Conservation (phyloP, 1,284 basidiomycete genomes). For the Pascua sp. region DNA sequence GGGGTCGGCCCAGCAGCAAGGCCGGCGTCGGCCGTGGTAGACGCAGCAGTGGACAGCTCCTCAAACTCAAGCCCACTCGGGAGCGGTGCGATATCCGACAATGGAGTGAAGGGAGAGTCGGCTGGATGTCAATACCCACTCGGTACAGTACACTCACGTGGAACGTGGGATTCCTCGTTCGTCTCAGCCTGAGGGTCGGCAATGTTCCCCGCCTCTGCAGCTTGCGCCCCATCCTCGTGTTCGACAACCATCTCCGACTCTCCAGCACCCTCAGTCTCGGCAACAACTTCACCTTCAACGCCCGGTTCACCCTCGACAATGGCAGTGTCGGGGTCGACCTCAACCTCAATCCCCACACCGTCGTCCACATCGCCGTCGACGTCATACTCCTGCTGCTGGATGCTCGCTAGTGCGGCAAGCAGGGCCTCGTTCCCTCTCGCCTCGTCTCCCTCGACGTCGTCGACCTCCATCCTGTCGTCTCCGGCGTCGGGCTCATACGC, state of each 20-base stretch:
- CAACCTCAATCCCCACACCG: not conserved
- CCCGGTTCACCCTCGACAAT: not conserved
- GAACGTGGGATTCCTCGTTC: not conserved
- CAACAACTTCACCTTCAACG: not conserved
- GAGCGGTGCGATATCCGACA: too few species aligned
- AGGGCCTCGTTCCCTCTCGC: not conserved
- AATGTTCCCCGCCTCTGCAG: not conserved
- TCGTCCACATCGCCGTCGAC: too few species aligned
- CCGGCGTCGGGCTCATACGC: not conserved
- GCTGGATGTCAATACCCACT: not conserved
- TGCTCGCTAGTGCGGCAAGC: too few species aligned
- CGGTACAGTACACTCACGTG: too few species aligned
- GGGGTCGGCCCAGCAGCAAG: too few species aligned
- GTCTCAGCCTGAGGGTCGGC: not conserved
- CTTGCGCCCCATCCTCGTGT: not conserved
- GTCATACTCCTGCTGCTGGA: too few species aligned
- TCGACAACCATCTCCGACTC: too few species aligned
- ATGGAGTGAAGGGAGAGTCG: not conserved
- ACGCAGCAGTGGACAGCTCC: too few species aligned
- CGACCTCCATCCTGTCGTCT: too few species aligned
- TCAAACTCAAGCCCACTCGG: too few species aligned
- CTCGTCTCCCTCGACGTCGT: not conserved
- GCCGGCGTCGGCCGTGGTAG: too few species aligned
- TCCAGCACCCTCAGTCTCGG: not conserved
- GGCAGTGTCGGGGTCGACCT: not conserved